Conservation (phyloP, 1,284 basidiomycete species). For the Sparassis latifolia region DNA sequence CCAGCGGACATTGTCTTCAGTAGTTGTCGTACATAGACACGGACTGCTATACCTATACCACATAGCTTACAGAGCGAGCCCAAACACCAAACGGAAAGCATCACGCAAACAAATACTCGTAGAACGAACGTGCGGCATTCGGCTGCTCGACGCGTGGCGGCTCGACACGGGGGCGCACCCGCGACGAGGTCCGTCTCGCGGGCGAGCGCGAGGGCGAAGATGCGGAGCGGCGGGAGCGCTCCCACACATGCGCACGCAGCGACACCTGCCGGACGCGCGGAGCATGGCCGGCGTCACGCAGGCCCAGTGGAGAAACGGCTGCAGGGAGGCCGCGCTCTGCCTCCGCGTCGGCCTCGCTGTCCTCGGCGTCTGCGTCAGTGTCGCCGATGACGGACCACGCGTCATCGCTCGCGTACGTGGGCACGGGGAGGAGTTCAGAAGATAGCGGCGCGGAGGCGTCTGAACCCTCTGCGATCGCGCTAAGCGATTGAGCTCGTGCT, state of each 20-base stretch:
- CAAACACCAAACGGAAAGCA: not conserved
- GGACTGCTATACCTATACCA: not conserved
- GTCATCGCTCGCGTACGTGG: conserved; percentile 14
- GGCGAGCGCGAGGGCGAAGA: conserved; percentile 38
- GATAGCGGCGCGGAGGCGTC: conserved; percentile 18
- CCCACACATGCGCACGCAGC: conserved; percentile 23
- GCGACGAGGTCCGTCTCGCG: conserved; percentile 23
- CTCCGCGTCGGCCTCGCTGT: conserved; percentile 17
- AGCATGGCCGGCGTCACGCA: conserved; percentile 13
- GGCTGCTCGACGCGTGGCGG: conserved; percentile 5
- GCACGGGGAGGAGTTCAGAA: conserved; percentile 5
- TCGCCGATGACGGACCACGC: conserved; percentile 23
- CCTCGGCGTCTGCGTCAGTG: no score
- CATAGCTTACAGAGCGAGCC: not conserved
- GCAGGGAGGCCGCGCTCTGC: conserved; percentile 9
- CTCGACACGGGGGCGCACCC: conserved; percentile 13
- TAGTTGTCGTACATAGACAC: not conserved
- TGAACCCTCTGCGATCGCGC: conserved; percentile 23
- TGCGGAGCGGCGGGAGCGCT: conserved; percentile 22
- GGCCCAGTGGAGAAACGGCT: conserved; percentile 14
- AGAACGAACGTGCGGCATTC: conserved; percentile 24
- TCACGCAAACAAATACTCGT: conserved; percentile 37
- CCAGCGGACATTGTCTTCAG: no score
- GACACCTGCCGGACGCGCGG: conserved; percentile 21
- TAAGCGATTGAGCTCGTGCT: conserved; percentile 19